phyloP scores from a whole-genome alignment of 2,329 filamentous ascomycete genomes.

The Monosporascus sp. region DNA sequence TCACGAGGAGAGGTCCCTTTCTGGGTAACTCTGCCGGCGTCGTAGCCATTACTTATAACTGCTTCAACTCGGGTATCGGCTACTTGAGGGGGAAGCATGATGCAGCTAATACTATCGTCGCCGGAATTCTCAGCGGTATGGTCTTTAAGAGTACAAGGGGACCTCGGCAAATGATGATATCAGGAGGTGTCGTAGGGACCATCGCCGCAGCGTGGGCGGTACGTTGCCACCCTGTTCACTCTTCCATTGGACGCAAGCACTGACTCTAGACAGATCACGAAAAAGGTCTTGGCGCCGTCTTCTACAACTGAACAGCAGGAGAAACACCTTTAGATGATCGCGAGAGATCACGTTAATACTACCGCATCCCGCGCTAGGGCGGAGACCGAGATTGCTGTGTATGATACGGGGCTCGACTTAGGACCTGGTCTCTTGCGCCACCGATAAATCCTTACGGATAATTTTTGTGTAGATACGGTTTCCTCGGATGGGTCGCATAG shows the following conservation, averaged over 20 bases:
- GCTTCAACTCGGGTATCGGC: constrained; percentile 79
- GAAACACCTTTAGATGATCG: constrained; percentile 11
- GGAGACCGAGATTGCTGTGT: constrained; percentile 16
- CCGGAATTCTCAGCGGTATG: constrained; percentile 84
- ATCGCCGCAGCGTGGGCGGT: constrained; percentile 89
- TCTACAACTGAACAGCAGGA: constrained; percentile 12
- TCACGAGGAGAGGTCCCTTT: constrained; percentile 90
- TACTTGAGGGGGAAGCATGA: constrained; percentile 81
- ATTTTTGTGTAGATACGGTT: constrained; percentile 12
- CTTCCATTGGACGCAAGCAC: constrained; percentile 7
- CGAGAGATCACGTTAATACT: constrained; percentile 2
- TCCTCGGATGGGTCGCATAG: constrained; percentile 29
- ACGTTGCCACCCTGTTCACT: constrained; percentile 36
- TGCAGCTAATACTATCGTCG: constrained; percentile 78
- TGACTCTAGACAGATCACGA: constrained; percentile 23
- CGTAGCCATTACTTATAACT: constrained; percentile 94
- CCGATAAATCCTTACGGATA: constrained; percentile 17
- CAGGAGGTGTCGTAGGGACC: constrained; percentile 79
- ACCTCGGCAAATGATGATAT: constrained; percentile 87
- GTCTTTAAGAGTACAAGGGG: constrained; percentile 96
- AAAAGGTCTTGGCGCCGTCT: constrained; percentile 16
- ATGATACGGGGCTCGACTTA: constrained; percentile 20
- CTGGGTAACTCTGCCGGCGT: constrained; percentile 94
- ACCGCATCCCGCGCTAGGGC: constrained; percentile 6
- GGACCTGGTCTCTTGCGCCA: constrained; percentile 10